Evolutionary conservation across 345 rosid species (phyloP), one percentile per base, ranked within the genome.

Genomic region (Eucalyptus decipiens): DNA sequence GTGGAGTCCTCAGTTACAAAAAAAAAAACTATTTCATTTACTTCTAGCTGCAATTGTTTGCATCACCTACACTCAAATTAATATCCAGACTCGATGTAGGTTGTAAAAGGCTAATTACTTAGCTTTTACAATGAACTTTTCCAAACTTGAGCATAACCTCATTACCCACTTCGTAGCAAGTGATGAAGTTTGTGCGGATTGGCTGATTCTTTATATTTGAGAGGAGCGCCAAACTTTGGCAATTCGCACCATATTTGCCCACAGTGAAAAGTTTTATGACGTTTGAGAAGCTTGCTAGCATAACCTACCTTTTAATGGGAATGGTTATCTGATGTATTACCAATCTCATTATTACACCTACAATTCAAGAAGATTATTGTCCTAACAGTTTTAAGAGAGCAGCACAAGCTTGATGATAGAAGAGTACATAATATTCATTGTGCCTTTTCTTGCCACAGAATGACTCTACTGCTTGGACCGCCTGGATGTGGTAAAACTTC

Each of bases 401-500:
- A 65, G 60, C 54, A 34, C 6, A 15, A 19, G 58, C 62, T 80
- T 88, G 90, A n/a, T 28, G 56, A 80, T 28, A 60, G 85, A 58
- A 49, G 19, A 50, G 23, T 28, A n/a, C 45, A 32, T 76, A 8
- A 45, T 4, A 24, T 45, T 62, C 19, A 30, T 40, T 11, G 37
- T 83, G 49, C 30, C 30, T 85, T 11, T 54, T 65, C 42, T 76
- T 65, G 45, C 69, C 87, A 72, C 93, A 94, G 98, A 91, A 93
- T 95, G 93, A 94, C 97, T 72, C 86, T 96, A 62, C 88, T 96
- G 89, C 96, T 96, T 88, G 98, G 98, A 48, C 97, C 97, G 47
- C 98, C 97, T 65, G 97, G 98, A 50, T 95, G 97, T 90, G 97
- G 98, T 42, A 96, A 96, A 91, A 94, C 96, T 62, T 91, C 96